Conservation (phyloP, 2,329 filamentous ascomycete genomes). For the Boeremia exigua region DNA sequence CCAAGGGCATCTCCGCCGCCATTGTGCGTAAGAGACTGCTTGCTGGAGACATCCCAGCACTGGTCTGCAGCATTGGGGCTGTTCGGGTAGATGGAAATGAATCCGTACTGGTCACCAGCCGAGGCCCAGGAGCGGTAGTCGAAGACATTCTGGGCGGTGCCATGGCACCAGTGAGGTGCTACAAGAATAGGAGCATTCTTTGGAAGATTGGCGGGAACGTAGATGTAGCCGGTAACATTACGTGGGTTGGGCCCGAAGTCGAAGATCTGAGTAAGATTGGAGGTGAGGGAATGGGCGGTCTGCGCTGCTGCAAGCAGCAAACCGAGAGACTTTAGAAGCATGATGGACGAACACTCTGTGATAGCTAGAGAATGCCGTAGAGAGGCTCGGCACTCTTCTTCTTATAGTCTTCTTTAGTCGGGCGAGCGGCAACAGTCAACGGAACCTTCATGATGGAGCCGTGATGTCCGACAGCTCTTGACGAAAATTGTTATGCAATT, state of each 20-base stretch:
- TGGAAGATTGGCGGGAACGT: constrained; percentile 38
- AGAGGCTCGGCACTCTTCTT: background rate
- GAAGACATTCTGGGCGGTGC: constrained; percentile 40
- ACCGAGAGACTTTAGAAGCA: constrained; percentile 9
- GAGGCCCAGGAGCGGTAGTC: constrained; percentile 36
- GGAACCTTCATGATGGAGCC: background rate
- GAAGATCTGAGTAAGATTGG: constrained; percentile 35
- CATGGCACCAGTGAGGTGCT: constrained; percentile 44
- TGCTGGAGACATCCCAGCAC: constrained; percentile 47
- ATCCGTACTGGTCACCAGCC: constrained; percentile 41
- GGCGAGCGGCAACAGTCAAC: constrained; percentile 3
- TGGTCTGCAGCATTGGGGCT: constrained; percentile 37
- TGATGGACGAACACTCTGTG: background rate
- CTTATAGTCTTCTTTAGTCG: constrained; percentile 7
- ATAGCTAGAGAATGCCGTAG: background rate
- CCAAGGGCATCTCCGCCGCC: constrained; percentile 43
- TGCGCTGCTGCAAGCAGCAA: constrained; percentile 23
- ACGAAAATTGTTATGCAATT: background rate
- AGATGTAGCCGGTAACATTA: constrained; percentile 43
- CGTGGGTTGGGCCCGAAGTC: constrained; percentile 43
- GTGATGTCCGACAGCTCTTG: background rate
- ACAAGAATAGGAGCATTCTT: constrained; percentile 41
- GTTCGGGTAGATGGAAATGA: constrained; percentile 44
- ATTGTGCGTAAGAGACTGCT: constrained; percentile 40
- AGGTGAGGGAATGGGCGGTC: constrained; percentile 32